A percentile compares a stretch with the other conserved stretches of the same genome.
Conservation (phyloP, 805 yeast genomes). For the Candida alai region DNA sequence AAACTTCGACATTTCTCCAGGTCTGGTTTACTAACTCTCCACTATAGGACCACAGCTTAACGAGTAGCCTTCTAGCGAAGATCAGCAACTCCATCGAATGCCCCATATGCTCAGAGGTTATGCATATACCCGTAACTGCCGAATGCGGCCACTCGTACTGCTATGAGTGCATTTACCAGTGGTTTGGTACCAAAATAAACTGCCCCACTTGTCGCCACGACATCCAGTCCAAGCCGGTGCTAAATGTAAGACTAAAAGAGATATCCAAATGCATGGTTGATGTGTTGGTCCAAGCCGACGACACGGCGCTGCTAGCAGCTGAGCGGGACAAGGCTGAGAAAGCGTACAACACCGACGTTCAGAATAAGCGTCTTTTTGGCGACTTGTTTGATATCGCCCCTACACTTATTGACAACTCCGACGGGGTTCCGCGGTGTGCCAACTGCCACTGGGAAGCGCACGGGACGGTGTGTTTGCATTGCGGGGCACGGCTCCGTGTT, state of each 20-base stretch:
- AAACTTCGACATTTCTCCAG: no score
- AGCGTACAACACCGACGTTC: conserved; percentile 39
- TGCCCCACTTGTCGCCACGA: conserved; percentile 67
- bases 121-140: conserved; percentile 61
- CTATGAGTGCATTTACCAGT: conserved; percentile 56
- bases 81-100: conserved; percentile 42
- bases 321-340: conserved; percentile 24
- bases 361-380: conserved; percentile 41
- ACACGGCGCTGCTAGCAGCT: conserved; percentile 18
- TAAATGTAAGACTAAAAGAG: conserved; percentile 51
- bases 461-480: conserved; percentile 63
- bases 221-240: conserved; percentile 46
- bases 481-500: conserved; percentile 51
- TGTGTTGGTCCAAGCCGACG: conserved; percentile 31
- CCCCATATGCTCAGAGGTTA: conserved; percentile 64
- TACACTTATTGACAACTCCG: conserved; percentile 57
- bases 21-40: background rate
- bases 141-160: conserved; percentile 76
- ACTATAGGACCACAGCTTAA: conserved; percentile 18
- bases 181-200: conserved; percentile 56
- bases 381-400: conserved; percentile 48
- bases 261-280: conserved; percentile 35
- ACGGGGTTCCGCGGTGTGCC: conserved; percentile 72
- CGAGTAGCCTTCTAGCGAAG: conserved; percentile 22
- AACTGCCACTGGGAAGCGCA: conserved; percentile 79